Conservation (phyloP, 1,139 yeast species). For the Scheffersomyces illinoinensis region DNA sequence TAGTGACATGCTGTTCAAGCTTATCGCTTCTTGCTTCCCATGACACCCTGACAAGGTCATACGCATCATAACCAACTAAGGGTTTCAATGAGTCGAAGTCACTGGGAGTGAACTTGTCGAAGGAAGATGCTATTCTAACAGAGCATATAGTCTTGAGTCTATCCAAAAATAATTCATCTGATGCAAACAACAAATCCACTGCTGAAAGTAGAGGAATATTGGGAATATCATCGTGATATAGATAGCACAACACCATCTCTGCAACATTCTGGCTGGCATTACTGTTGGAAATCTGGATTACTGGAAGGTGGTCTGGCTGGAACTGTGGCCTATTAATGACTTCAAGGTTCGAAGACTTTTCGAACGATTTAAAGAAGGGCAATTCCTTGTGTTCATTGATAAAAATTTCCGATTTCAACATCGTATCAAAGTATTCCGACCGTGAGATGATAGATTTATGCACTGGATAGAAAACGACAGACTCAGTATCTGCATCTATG, state of each 20-base stretch:
- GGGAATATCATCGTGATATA: slow-evolving; percentile 60
- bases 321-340: slow-evolving; percentile 25
- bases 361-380: slow-evolving; percentile 13
- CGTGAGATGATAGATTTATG: slow-evolving; percentile 62
- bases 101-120: slow-evolving; percentile 18
- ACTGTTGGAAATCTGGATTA: slow-evolving; percentile 28
- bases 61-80: slow-evolving; percentile 40
- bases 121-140: slow-evolving; percentile 50
- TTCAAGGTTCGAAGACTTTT: slow-evolving; percentile 6
- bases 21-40: slow-evolving; percentile 71
- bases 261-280: slow-evolving; percentile 39
- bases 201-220: slow-evolving; percentile 51
- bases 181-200: slow-evolving; percentile 56
- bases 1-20: slow-evolving; percentile 64
- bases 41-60: slow-evolving; percentile 59
- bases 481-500: slow-evolving; percentile 27
- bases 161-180: slow-evolving; percentile 64
- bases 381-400: slow-evolving; percentile 16
- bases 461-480: slow-evolving; percentile 52
- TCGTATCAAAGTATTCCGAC: slow-evolving; percentile 63
- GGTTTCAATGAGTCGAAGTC: slow-evolving; percentile 21
- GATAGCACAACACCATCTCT: slow-evolving; percentile 54
- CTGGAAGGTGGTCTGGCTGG: slow-evolving; percentile 25
- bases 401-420: slow-evolving; percentile 56
- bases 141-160: slow-evolving; percentile 68